A percentile compares a stretch with the other conserved stretches of the same genome.
Conservation (phyloP, 1,284 basidiomycete species). For the Sphaerobolus stellatus region DNA sequence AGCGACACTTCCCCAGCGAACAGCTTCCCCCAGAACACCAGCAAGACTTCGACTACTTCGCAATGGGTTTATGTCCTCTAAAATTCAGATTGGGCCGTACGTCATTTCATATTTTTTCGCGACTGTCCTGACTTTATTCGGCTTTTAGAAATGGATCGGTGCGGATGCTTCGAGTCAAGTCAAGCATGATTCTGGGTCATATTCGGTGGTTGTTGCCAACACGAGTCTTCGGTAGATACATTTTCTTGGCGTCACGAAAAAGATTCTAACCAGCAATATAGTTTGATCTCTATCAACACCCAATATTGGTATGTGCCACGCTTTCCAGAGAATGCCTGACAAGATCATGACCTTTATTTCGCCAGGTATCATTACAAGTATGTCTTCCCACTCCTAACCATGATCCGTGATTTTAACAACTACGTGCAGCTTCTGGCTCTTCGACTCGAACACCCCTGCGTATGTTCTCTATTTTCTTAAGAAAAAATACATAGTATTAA, state of each 20-base stretch:
- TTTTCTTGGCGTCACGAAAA: no score
- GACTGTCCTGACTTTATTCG: no score
- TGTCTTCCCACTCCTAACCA: conserved; percentile 7
- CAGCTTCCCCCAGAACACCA: conserved; percentile 46
- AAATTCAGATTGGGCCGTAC: conserved; percentile 45
- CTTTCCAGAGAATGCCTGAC: no score
- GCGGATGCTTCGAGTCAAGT: conserved; percentile 38
- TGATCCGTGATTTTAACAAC: no score
- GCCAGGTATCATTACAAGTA: not conserved
- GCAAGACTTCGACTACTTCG: conserved; percentile 27
- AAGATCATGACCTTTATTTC: no score
- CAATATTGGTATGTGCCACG: conserved; percentile 58
- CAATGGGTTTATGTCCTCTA: conserved; percentile 54
- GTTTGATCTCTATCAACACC: conserved; percentile 57
- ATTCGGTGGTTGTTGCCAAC: conserved; percentile 42
- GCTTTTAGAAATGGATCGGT: conserved; percentile 43
- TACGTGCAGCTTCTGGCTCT: conserved; percentile 50
- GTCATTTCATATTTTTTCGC: no score
- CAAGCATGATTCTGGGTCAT: conserved; percentile 50
- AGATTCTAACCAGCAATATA: conserved; percentile 17
- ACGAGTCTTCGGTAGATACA: conserved; percentile 49
- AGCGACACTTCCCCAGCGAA: conserved; percentile 52
- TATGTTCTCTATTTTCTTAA: conserved; percentile 24
- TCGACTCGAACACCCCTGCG: conserved; percentile 46
- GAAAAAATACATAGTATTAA: not conserved